A percentile compares a stretch with the other conserved stretches of the same genome.
These are phyloP conservation scores for Helianthus tuberosus DNA, from an alignment of 129 eudicot species.

Conservation along the genomic window DNA sequence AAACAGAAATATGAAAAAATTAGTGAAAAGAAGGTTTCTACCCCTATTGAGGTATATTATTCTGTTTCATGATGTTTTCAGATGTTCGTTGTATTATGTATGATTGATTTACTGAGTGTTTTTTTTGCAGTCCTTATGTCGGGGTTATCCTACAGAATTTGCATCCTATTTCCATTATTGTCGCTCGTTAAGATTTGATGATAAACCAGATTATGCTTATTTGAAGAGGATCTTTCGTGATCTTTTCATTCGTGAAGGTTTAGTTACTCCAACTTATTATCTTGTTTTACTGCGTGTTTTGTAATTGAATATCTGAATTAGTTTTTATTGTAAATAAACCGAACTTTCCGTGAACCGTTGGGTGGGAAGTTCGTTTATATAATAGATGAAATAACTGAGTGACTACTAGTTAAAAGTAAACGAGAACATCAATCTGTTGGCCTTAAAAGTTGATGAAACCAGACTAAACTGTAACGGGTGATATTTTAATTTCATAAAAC, in stretches of 20 bases:
- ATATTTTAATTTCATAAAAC: no score
- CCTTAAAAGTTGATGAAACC: no score
- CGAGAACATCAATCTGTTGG: no score
- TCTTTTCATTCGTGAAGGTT: constrained; percentile 98
- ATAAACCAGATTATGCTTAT: constrained; percentile 95
- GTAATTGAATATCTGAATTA: neutral
- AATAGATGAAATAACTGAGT: no score
- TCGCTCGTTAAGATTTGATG: constrained; percentile 92
- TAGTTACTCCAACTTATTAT: neutral
- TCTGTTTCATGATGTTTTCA: neutral
- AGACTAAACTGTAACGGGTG: no score
- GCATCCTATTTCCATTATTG: constrained; percentile 96
- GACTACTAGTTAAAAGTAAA: no score
- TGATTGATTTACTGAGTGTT: neutral
- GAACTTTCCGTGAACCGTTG: no score
- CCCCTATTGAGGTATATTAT: constrained; percentile 86
- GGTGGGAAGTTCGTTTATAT: no score
- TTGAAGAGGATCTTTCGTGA: constrained; percentile 94
- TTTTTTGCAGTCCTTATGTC: constrained; percentile 73
- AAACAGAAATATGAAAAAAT: constrained; percentile 95
- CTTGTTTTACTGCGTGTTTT: neutral
- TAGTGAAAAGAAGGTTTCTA: constrained; percentile 89
- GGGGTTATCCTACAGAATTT: constrained; percentile 94
- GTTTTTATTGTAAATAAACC: no score
- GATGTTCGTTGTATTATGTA: neutral